A percentile compares a stretch with the other conserved stretches of the same genome.
Evolutionary conservation across 1,284 basidiomycete species (phyloP).

Genomic region (Cryptococcus depauperatus): DNA sequence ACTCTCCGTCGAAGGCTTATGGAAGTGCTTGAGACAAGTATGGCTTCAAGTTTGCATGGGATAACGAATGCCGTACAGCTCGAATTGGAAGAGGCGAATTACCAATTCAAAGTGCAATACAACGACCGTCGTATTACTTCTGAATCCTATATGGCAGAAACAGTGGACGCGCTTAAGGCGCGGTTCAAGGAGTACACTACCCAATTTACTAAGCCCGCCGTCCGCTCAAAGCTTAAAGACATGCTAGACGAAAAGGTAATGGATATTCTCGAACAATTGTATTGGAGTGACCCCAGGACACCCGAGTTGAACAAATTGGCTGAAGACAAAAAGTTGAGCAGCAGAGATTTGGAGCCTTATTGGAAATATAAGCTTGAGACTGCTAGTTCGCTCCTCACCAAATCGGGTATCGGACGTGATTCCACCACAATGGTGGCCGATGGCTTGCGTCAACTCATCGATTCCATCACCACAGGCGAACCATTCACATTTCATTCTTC

Average conservation of each 20-base stretch:
- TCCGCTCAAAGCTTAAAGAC: conserved; percentile 76
- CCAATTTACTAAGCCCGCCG: conserved; percentile 81
- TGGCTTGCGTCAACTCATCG: conserved; percentile 78
- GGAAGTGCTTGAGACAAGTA: conserved; percentile 93
- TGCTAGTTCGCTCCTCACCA: conserved; percentile 82
- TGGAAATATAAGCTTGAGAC: conserved; percentile 96
- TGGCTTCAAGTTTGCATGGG: conserved; percentile 88
- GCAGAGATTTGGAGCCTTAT: conserved; percentile 74
- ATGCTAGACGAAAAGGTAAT: conserved; percentile 93
- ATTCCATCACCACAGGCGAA: conserved; percentile 75
- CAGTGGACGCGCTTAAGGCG: conserved; percentile 83
- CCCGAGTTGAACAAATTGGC: conserved; percentile 66
- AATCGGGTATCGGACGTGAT: conserved; percentile 91
- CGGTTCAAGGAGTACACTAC: conserved; percentile 79
- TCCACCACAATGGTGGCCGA: conserved; percentile 93
- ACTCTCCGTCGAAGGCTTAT: conserved; percentile 82
- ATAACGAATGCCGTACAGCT: conserved; percentile 95
- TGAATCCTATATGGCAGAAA: conserved; percentile 96
- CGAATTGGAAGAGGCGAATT: conserved; percentile 90
- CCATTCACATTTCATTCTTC: conserved; percentile 86
- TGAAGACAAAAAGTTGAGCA: conserved; percentile 56
- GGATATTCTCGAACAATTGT: conserved; percentile 92
- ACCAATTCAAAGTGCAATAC: conserved; percentile 99
- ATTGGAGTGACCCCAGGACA: conserved; percentile 86
- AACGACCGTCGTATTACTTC: conserved; percentile 91